phyloP scores from a whole-genome alignment of 2,329 filamentous ascomycete species.

The Nigrospora sphaerica region DNA sequence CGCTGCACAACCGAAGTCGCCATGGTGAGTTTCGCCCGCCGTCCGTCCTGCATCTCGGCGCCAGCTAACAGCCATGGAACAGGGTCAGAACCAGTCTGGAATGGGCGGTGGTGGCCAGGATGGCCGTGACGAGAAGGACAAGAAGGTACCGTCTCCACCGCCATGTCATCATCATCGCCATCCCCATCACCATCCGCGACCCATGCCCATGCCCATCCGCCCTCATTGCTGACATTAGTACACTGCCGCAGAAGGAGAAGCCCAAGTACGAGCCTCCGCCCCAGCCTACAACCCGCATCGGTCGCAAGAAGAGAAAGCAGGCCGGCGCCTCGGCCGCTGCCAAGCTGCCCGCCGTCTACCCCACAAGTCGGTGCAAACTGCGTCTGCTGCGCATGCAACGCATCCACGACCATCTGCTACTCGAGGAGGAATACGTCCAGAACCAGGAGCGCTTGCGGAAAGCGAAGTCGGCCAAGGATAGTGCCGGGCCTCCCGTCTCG shows the following conservation, averaged over 20 bases:
- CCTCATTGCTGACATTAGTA: background rate
- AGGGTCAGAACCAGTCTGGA: slow-evolving; percentile 84
- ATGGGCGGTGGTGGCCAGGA: slow-evolving; percentile 71
- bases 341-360: slow-evolving; percentile 90
- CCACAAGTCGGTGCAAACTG: slow-evolving; percentile 95
- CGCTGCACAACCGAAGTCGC: too few relatives aligned
- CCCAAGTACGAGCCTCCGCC: slow-evolving; percentile 99
- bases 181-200: background rate
- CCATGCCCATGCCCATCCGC: too few relatives aligned
- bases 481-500: slow-evolving; percentile 51
- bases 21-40: too few relatives aligned
- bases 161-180: background rate
- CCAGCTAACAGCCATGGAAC: background rate
- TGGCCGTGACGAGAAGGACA: slow-evolving; percentile 80
- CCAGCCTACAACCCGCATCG: slow-evolving; percentile 91
- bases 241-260: slow-evolving; percentile 78
- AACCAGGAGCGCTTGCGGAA: slow-evolving; percentile 96
- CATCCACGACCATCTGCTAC: slow-evolving; percentile 91
- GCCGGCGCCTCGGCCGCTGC: slow-evolving; percentile 89
- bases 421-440: slow-evolving; percentile 98
- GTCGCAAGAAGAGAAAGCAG: slow-evolving; percentile 96
- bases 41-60: background rate
- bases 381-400: slow-evolving; percentile 96
- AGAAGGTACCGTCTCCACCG: slow-evolving; percentile 62
- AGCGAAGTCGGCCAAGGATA: slow-evolving; percentile 74